Evolutionary conservation across 2,329 filamentous ascomycete genomes (phyloP), one percentile per base, ranked within the genome.

Genomic region (Aspergillus pseudoglaucus): DNA sequence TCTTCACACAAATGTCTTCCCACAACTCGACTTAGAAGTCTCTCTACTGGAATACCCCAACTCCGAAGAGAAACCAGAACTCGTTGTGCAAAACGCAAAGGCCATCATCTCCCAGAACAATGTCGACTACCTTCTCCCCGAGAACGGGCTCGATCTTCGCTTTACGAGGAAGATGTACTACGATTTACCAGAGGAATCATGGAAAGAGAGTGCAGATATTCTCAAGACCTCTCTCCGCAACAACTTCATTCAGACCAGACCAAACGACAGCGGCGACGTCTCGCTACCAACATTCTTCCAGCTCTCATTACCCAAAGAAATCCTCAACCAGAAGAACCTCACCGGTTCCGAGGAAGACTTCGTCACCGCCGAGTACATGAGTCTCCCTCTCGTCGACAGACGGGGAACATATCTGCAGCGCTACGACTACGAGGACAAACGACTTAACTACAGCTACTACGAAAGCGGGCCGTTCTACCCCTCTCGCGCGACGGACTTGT

Each of bases 41-140:
- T 30, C 50, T 2, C 42, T 56, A 5, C 54, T 48, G n/a, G 23
- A 33, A 37, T 23, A 22, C 12, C 17, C 10, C 32, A 27, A 27
- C 15, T 27, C 23, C 23, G 14, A 48, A 18, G 25, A 51, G 25
- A 47, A 47, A 18, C 30, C 49, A 3, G 46, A 51, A 32, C 32
- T 63, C 18, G 49, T 52, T 4, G 38, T 72, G n/a, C 54, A 49
- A 25, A 63, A 56, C 32, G 56, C 62, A 25, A 66, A 61, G 40
- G 59, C 61, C 2, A 52, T 70, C 27, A 25, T 64, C 5, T 32
- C 49, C n/a, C 59, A 64, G 25, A 63, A 52, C 44, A 60, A 56
- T 33, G 59, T 67, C 14, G 68, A 72, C 46, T 67, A 69, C 49
- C 57, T 72, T 25, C 56, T 72, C 12, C 69, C 69, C 1, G 68